These are phyloP conservation scores for Sodiomyces alkalinus DNA, from an alignment of 2,329 filamentous ascomycete species.

Conservation along the genomic window DNA sequence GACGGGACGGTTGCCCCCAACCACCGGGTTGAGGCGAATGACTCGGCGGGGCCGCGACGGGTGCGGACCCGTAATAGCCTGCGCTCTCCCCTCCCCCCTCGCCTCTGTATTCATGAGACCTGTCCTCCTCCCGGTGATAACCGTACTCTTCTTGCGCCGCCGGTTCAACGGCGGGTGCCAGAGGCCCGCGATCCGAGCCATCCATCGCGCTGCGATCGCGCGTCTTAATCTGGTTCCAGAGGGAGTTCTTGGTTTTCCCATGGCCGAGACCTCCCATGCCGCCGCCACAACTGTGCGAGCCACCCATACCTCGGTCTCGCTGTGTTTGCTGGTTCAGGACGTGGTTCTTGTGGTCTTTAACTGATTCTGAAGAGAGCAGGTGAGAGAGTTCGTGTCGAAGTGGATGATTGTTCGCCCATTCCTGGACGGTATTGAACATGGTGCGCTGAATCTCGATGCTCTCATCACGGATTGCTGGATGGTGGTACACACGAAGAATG, in stretches of 20 bases:
- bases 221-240: constrained; percentile 46
- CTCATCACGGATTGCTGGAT: constrained; percentile 68
- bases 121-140: constrained; percentile 19
- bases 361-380: constrained; percentile 69
- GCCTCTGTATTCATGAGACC: constrained; percentile 4
- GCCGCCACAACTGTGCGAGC: constrained; percentile 21
- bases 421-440: constrained; percentile 78
- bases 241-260: constrained; percentile 41
- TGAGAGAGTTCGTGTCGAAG: constrained; percentile 55
- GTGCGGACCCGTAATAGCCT: constrained; percentile 7
- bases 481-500: constrained; percentile 72
- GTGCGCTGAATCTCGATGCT: constrained; percentile 64
- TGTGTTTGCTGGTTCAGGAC: constrained; percentile 23
- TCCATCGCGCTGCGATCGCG: constrained; percentile 42
- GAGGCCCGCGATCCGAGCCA: constrained; percentile 26
- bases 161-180: constrained; percentile 21
- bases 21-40: no score
- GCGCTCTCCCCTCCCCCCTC: constrained; percentile 3
- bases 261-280: constrained; percentile 31
- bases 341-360: constrained; percentile 73
- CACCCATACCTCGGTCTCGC: constrained; percentile 15
- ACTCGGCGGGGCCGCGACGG: no score
- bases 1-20: no score
- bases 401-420: constrained; percentile 60
- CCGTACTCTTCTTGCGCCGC: constrained; percentile 21